Percentiles rank a stretch among this genome's conserved stretches.
Conservation (phyloP, 2,329 filamentous ascomycete genomes). For the Thielaviopsis musarum region DNA sequence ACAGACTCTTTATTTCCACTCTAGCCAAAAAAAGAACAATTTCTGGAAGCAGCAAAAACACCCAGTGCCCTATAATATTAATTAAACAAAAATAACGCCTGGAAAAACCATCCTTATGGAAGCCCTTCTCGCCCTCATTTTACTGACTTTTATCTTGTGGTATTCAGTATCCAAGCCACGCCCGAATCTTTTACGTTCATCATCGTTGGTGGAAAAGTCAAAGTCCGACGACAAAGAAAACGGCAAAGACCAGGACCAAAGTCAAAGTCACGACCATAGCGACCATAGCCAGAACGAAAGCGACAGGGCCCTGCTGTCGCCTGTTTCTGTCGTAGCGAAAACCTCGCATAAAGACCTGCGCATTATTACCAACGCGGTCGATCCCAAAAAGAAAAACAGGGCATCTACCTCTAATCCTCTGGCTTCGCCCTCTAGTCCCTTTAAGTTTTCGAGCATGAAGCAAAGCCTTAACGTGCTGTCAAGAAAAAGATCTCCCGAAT, state of each 20-base stretch:
- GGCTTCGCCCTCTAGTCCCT: conserved; percentile 23
- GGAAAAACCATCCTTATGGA: conserved; percentile 1
- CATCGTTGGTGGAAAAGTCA: neutral
- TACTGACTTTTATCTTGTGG: conserved; percentile 9
- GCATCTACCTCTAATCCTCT: neutral
- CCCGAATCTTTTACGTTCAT: conserved; percentile 8
- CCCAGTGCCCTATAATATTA: neutral
- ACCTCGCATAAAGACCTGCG: neutral
- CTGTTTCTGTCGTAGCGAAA: neutral
- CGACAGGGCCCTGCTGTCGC: neutral
- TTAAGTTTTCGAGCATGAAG: conserved; percentile 24
- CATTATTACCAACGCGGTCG: neutral
- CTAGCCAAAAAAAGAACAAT: neutral
- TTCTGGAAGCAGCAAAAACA: neutral
- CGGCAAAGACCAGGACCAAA: neutral
- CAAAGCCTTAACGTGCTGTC: conserved; percentile 15
- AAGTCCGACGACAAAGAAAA: neutral
- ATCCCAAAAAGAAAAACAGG: neutral
- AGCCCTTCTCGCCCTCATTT: conserved; percentile 3
- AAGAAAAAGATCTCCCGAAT: conserved; percentile 17
- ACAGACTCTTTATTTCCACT: neutral
- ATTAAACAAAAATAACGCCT: neutral
- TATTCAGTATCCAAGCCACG: conserved; percentile 10
- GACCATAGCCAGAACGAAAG: neutral
- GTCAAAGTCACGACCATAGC: neutral